A percentile compares a stretch with the other conserved stretches of the same genome.
Evolutionary conservation across 1,139 yeast species (phyloP).

Genomic region (Maudiozyma humilis): DNA sequence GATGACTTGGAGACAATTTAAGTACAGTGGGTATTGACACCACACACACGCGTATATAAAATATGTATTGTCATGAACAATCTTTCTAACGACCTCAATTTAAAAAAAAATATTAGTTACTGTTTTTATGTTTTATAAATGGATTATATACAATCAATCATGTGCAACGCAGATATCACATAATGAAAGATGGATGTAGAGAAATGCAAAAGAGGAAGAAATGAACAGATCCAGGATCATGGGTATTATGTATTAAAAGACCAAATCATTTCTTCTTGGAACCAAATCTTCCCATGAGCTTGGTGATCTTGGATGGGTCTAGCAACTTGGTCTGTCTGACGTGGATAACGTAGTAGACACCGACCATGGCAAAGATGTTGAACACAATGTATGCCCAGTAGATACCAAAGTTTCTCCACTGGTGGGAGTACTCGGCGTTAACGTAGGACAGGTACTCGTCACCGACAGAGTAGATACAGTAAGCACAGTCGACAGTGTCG

Average conservation of each 20-base stretch:
- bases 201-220: neutral
- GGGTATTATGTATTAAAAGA: neutral
- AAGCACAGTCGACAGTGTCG: slow-evolving; percentile 48
- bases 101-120: no score
- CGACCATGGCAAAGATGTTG: slow-evolving; percentile 43
- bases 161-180: neutral
- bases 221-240: no score
- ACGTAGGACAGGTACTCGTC: slow-evolving; percentile 44
- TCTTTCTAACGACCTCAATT: no score
- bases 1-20: slow-evolving; percentile 93
- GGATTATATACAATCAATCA: neutral
- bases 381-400: slow-evolving; percentile 48
- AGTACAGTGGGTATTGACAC: slow-evolving; percentile 29
- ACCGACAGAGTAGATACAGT: slow-evolving; percentile 47
- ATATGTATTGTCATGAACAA: no score
- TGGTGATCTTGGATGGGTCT: slow-evolving; percentile 6
- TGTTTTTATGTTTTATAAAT: neutral
- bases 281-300: slow-evolving; percentile 3
- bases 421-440: slow-evolving; percentile 38
- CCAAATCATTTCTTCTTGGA: slow-evolving; percentile 4
- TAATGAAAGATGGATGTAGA: slow-evolving; percentile 1
- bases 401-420: slow-evolving; percentile 65
- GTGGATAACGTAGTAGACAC: slow-evolving; percentile 36
- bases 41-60: neutral
- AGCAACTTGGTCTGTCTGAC: slow-evolving; percentile 14